These are phyloP conservation scores for Trichoderma sp. DNA, from an alignment of 2,329 filamentous ascomycete species.

Conservation along the genomic window DNA sequence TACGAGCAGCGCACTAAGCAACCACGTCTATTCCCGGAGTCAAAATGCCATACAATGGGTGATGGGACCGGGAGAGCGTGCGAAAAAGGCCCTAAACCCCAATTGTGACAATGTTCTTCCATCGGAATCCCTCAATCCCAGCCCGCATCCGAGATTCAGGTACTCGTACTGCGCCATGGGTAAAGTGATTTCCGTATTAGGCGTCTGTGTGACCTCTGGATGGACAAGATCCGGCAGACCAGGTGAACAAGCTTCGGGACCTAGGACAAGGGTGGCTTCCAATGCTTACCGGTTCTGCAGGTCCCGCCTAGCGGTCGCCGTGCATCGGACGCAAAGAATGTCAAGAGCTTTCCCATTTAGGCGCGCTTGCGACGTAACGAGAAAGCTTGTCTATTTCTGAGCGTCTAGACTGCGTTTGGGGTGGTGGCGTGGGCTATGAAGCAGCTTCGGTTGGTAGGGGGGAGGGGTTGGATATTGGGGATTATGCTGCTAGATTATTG, in stretches of 20 bases:
- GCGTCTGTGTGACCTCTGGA: constrained; percentile 28
- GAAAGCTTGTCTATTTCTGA: constrained; percentile 4
- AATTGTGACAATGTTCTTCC: background rate
- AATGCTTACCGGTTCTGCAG: constrained; percentile 22
- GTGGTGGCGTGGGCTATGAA: constrained; percentile 7
- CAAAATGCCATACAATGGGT: background rate
- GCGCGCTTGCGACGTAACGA: constrained; percentile 21
- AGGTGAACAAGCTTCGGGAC: constrained; percentile 19
- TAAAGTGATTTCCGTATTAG: constrained; percentile 31
- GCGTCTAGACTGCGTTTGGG: constrained; percentile 3
- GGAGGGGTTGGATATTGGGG: background rate
- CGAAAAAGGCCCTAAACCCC: background rate
- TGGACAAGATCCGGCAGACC: constrained; percentile 16
- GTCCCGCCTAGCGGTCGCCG: constrained; percentile 22
- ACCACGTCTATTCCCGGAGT: background rate
- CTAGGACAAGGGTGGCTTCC: constrained; percentile 3
- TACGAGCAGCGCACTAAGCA: background rate
- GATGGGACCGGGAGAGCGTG: background rate
- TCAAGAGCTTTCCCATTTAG: constrained; percentile 34
- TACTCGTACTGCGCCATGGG: constrained; percentile 21
- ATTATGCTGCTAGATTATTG: background rate
- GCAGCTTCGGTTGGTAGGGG: background rate
- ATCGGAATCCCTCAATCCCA: background rate
- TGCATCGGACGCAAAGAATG: constrained; percentile 34
- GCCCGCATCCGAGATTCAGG: constrained; percentile 4